Evolutionary conservation across 176 grass and related monocot genomes (phyloP).

Genomic region (Zizania latifolia): DNA sequence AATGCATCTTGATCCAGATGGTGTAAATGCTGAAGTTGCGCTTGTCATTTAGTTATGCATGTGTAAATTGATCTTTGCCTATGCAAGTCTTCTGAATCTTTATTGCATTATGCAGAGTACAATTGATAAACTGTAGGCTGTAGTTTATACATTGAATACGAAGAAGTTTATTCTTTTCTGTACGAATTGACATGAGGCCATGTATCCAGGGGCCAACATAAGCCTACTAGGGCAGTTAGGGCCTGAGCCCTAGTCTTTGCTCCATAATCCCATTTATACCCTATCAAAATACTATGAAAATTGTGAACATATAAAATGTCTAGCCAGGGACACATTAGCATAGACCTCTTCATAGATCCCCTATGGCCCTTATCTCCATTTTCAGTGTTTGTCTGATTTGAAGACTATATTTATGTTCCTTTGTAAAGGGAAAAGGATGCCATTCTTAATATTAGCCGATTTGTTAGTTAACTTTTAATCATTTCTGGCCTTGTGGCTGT

Average conservation of each 20-base stretch:
- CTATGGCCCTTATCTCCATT: not conserved
- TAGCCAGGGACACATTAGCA: no score
- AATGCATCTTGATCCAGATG: not conserved
- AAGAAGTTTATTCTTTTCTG: no score
- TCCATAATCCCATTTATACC: no score
- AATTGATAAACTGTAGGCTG: not conserved
- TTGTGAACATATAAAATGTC: no score
- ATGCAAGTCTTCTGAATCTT: not conserved
- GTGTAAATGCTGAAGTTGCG: not conserved
- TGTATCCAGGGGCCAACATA: no score
- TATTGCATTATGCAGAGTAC: not conserved
- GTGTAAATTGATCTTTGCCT: not conserved
- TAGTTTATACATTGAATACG: not conserved
- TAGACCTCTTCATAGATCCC: no score
- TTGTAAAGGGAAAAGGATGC: not conserved
- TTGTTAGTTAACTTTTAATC: conserved; percentile 4
- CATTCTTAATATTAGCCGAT: conserved; percentile 4
- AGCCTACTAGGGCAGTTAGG: no score
- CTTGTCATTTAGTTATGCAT: not conserved
- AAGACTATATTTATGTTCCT: not conserved
- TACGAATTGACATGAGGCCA: no score
- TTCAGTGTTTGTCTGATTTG: not conserved
- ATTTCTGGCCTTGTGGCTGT: conserved; percentile 12
- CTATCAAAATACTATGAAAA: no score
- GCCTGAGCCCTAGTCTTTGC: no score